Conservation (phyloP, 352 stramenopile species). For the Albugo candida region DNA sequence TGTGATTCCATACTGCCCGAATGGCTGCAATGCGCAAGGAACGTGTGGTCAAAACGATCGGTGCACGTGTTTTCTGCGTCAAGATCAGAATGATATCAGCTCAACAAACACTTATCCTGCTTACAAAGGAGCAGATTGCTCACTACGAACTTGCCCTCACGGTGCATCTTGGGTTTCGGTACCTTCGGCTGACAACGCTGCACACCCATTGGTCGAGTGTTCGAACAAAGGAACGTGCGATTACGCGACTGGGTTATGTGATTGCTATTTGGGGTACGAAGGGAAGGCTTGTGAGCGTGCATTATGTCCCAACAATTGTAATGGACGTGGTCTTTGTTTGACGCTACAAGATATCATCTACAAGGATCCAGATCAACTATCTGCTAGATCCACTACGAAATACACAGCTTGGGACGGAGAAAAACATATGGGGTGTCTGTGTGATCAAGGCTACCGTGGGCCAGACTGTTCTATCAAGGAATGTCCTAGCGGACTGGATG, state of each 20-base stretch:
- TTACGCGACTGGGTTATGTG: conserved; percentile 75
- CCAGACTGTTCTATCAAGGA: conserved; percentile 91
- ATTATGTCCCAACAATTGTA: conserved; percentile 91
- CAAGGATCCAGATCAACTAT: conserved; percentile 1
- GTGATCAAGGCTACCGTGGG: conserved; percentile 85
- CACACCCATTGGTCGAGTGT: conserved; percentile 78
- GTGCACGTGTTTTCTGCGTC: conserved; percentile 81
- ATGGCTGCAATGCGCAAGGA: conserved; percentile 71
- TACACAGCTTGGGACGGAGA: conserved; percentile 80
- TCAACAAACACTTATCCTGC: conserved; percentile 17
- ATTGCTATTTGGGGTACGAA: conserved; percentile 79
- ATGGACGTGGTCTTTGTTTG: conserved; percentile 83
- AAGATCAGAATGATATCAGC: conserved; percentile 20
- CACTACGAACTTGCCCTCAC: conserved; percentile 50
- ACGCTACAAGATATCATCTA: conserved; percentile 73
- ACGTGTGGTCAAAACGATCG: conserved; percentile 79
- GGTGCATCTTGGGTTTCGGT: conserved; percentile 42
- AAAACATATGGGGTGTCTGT: conserved; percentile 90
- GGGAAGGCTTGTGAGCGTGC: conserved; percentile 83
- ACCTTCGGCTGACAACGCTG: conserved; percentile 39
- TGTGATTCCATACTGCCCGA: conserved; percentile 44
- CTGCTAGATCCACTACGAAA: neutral
- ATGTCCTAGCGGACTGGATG: conserved; percentile 82
- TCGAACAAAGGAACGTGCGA: conserved; percentile 88
- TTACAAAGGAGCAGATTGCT: conserved; percentile 61